These are phyloP conservation scores for Colletotrichum sp. DNA, from an alignment of 2,329 filamentous ascomycete genomes.

Conservation along the genomic window DNA sequence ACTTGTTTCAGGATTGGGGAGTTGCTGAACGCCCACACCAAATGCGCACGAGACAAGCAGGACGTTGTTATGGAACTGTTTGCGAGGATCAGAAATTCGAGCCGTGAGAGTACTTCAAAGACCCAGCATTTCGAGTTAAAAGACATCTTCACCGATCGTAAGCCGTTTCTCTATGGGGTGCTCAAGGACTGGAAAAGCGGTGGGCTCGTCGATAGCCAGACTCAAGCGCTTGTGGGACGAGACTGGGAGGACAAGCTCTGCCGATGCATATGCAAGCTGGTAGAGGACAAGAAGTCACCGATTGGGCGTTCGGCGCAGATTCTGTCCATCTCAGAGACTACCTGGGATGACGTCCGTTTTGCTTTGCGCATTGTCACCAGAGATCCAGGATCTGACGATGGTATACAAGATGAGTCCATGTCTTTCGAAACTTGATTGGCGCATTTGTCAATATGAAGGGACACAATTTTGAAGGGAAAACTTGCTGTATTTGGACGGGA, in stretches of 20 bases:
- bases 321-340: constrained; percentile 13
- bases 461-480: not conserved
- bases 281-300: not conserved
- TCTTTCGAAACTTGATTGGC: not conserved
- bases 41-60: constrained; percentile 35
- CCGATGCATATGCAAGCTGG: constrained; percentile 17
- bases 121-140: constrained; percentile 69
- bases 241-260: not conserved
- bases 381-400: not conserved
- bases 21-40: constrained; percentile 52
- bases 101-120: constrained; percentile 50
- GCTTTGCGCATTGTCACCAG: not conserved
- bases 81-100: constrained; percentile 63
- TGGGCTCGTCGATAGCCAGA: not conserved
- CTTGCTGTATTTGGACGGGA: not conserved
- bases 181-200: constrained; percentile 6
- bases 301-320: constrained; percentile 6
- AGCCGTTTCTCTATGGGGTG: constrained; percentile 45
- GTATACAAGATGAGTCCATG: not conserved
- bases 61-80: constrained; percentile 65
- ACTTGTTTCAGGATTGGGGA: constrained; percentile 71
- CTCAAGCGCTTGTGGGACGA: not conserved
- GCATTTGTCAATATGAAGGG: not conserved
- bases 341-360: constrained; percentile 15
- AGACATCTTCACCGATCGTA: constrained; percentile 64